These are phyloP conservation scores for Amoebophrya sp. DNA, from an alignment of 169 alveolate species.

Conservation along the genomic window DNA sequence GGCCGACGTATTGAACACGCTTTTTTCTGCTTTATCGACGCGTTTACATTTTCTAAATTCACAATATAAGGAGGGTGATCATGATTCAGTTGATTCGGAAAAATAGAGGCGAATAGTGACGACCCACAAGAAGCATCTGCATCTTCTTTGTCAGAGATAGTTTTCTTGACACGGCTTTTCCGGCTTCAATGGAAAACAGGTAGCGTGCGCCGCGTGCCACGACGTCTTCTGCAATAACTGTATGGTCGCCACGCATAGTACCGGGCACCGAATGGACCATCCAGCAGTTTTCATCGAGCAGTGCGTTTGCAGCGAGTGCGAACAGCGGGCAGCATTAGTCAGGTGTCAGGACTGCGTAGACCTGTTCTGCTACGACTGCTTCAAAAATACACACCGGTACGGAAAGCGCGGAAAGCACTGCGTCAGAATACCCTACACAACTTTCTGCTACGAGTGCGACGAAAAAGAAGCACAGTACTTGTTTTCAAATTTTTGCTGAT, in stretches of 20 bases:
- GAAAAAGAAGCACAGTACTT: constrained; percentile 30
- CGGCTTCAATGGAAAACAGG: no score
- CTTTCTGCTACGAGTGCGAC: constrained; percentile 40
- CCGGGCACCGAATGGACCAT: constrained; percentile 34
- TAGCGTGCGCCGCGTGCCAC: constrained; percentile 30
- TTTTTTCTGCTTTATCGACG: no score
- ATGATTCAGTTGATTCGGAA: no score
- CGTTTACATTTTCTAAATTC: no score
- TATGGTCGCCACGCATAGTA: constrained; percentile 31
- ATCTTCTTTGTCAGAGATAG: no score
- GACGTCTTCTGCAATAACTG: constrained; percentile 33
- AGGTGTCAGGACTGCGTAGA: constrained; percentile 37
- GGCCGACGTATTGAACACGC: neutral
- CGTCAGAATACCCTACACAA: constrained; percentile 28
- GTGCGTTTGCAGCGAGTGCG: constrained; percentile 35
- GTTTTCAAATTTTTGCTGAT: no score
- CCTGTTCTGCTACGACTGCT: constrained; percentile 38
- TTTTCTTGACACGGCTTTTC: no score
- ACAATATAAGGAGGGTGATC: no score
- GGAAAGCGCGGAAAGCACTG: constrained; percentile 33
- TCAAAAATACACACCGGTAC: constrained; percentile 24
- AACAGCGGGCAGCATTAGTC: constrained; percentile 21
- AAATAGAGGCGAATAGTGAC: no score
- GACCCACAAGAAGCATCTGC: no score
- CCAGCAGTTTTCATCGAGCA: constrained; percentile 38